Base-by-base conservation (phyloP, 306 rosid genomes). In the Vigna reflexopilosa region DNA sequence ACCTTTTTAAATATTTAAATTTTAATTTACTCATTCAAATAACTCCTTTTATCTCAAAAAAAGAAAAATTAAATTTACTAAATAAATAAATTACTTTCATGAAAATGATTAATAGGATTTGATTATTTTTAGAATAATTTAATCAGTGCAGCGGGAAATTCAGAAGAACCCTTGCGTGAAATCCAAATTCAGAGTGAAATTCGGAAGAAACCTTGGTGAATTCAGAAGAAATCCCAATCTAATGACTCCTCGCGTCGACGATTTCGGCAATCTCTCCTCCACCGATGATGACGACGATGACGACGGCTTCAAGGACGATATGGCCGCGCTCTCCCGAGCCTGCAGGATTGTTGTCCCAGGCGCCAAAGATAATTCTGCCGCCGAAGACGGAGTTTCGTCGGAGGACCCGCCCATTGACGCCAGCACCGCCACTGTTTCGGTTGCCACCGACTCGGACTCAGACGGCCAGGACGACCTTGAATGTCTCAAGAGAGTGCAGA, bases 251-350 rank as follows among this genome's bases (percentile, higher is more conserved):
- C 73, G 58, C 66, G 30, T 77, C 55, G 88, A 81, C 0, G 80
- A 72, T 22, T 65, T 70, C n/a, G 80, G 72, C 2, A 79, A 66
- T 34, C 70, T 81, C 28, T 77, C 82, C 17, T 51, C 66, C 78
- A 15, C 68, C 81, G 77, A 76, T 50, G 90, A 88, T 19, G 90
- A 88, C 24, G 90, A 88, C 28, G 91, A 77, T 17, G 89, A 88
- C 24, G 91, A 82, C 7, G 80, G 14, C 10, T 76, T 89, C 62
- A 80, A 88, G 45, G 89, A 89, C 72, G 98, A 94, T 83, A 74
- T 94, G 84, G 94, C 90, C 20, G 87, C 91, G 14, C 86, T 94
- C 16, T 51, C 88, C 7, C 85, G 88, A 68, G 97, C 96, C 40
- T 91, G 95, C 73, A 83, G 15, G 79, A 71, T 80, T 75, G 49